Evolutionary conservation across 805 yeast species (phyloP).

Genomic region (Danielia oregonensis): DNA sequence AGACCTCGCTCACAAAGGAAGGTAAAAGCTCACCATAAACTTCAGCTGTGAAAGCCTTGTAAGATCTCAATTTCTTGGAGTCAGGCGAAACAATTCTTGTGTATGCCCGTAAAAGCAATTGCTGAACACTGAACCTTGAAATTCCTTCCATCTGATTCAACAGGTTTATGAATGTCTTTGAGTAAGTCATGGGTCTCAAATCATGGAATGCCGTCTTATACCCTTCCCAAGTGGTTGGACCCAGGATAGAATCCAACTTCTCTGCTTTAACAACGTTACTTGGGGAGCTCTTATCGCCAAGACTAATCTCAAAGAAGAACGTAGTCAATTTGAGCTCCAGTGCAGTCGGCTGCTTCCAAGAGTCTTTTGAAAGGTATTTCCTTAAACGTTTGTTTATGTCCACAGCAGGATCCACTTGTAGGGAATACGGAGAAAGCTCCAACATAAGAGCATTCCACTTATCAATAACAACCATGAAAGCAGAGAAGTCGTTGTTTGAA

Average conservation of each 20-base stretch:
- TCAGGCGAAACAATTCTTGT: slow-evolving; percentile 76
- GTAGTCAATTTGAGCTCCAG: slow-evolving; percentile 12
- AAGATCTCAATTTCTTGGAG: slow-evolving; percentile 57
- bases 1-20: slow-evolving; percentile 60
- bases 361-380: slow-evolving; percentile 8
- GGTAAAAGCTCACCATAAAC: slow-evolving; percentile 93
- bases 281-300: slow-evolving; percentile 7
- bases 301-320: slow-evolving; percentile 14
- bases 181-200: slow-evolving; percentile 14
- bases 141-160: slow-evolving; percentile 9
- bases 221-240: neutral
- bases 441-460: slow-evolving; percentile 41
- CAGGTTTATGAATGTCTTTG: slow-evolving; percentile 15
- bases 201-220: slow-evolving; percentile 12
- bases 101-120: slow-evolving; percentile 68
- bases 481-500: slow-evolving; percentile 29
- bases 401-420: slow-evolving; percentile 13
- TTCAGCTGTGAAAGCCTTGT: slow-evolving; percentile 83
- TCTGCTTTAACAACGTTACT: neutral
- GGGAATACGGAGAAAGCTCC: slow-evolving; percentile 30
- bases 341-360: slow-evolving; percentile 7
- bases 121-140: slow-evolving; percentile 41
- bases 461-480: slow-evolving; percentile 35
- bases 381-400: slow-evolving; percentile 16
- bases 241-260: neutral